phyloP scores from a whole-genome alignment of 139 green algal species.

The Chlorella sorokiniana region DNA sequence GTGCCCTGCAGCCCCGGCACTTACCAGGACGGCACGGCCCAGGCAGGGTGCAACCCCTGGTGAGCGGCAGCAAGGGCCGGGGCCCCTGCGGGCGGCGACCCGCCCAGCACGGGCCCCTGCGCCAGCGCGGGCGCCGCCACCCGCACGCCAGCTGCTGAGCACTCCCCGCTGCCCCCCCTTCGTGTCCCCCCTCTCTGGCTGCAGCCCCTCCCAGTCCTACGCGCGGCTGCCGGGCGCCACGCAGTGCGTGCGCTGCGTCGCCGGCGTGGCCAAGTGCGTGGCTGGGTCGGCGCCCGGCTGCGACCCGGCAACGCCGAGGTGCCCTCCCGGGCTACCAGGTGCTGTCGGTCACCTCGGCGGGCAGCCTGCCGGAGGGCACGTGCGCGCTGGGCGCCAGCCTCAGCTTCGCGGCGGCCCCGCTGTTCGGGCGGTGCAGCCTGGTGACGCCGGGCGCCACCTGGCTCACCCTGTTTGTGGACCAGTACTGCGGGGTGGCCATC shows the following conservation, averaged over 20 bases:
- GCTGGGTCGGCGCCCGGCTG: not conserved
- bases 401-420: not conserved
- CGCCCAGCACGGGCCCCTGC: not conserved
- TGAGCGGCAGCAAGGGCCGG: not conserved
- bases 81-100: too few species aligned
- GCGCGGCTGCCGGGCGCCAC: not conserved
- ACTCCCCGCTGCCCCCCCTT: not conserved
- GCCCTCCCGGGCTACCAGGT: not conserved
- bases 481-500: constrained; percentile 3
- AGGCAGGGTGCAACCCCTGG: constrained; percentile 1
- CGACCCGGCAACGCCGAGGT: not conserved
- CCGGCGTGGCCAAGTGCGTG: constrained; percentile 9
- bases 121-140: too few species aligned
- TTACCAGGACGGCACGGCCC: not conserved
- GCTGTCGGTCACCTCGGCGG: not conserved
- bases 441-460: not conserved
- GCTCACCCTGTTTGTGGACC: constrained; percentile 7
- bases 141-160: not conserved
- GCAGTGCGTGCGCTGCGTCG: constrained; percentile 18
- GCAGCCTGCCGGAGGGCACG: not conserved
- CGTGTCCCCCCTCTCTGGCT: not conserved
- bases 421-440: constrained; percentile 16
- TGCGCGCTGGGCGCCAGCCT: not conserved
- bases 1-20: constrained; percentile 3
- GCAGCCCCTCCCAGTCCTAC: constrained; percentile 10